A percentile compares a stretch with the other conserved stretches of the same genome.
Evolutionary conservation across 768 basidiomycete genomes (phyloP).

Genomic region (Auricularia heimuer): DNA sequence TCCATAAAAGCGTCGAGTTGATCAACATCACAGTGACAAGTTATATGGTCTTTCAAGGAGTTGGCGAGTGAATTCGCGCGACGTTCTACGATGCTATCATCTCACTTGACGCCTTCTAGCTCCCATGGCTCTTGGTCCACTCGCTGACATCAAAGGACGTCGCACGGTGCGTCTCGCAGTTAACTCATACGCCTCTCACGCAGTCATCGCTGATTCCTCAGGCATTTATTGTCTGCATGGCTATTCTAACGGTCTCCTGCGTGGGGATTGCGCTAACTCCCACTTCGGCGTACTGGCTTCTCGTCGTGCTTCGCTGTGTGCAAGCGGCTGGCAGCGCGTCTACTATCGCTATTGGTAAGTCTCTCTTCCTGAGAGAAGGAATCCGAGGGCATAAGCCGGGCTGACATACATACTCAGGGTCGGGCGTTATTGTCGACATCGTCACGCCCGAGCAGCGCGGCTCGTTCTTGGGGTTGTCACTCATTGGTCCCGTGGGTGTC

Average conservation of each 20-base stretch:
- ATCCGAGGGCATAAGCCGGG: neutral
- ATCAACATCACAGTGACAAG: conserved; percentile 77
- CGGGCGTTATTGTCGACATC: conserved; percentile 74
- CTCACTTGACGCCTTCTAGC: neutral
- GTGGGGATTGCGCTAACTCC: conserved; percentile 50
- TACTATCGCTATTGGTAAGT: conserved; percentile 31
- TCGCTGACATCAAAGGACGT: neutral
- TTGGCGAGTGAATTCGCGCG: conserved; percentile 30
- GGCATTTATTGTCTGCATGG: conserved; percentile 36
- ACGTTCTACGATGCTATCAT: neutral
- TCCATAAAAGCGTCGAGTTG: conserved; percentile 55
- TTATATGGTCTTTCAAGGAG: conserved; percentile 60
- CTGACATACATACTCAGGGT: conserved; percentile 28
- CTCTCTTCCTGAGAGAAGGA: neutral
- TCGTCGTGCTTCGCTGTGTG: conserved; percentile 66
- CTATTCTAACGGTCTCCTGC: conserved; percentile 55
- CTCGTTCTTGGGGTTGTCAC: conserved; percentile 63
- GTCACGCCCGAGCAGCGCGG: conserved; percentile 64
- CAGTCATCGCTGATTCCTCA: neutral
- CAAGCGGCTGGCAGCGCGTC: conserved; percentile 76
- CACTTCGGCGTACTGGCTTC: conserved; percentile 60
- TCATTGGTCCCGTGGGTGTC: conserved; percentile 40
- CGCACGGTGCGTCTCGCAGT: neutral
- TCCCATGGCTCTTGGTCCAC: neutral
- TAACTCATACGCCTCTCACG: neutral